phyloP scores from a whole-genome alignment of 208 protist species.

The Trichomonas tenax region DNA sequence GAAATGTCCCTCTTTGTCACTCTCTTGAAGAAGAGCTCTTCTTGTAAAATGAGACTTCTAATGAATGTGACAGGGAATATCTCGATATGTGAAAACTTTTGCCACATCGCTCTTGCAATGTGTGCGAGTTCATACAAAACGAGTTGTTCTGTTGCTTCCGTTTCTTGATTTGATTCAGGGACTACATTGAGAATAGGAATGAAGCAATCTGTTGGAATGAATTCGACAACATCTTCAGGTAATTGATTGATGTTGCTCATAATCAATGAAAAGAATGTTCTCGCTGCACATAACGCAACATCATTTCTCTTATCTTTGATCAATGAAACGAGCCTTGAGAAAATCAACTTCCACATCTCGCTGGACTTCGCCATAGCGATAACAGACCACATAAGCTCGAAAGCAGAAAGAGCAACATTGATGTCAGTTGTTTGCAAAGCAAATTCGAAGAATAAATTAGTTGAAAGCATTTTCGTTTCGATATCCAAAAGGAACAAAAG shows the following conservation, averaged over 20 bases:
- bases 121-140: not conserved
- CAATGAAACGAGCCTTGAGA: not conserved
- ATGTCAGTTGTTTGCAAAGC: not conserved
- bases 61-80: not conserved
- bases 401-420: not conserved
- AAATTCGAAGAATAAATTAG: not conserved
- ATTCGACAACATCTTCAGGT: not conserved
- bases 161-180: not conserved
- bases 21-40: not conserved
- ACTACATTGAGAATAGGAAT: not conserved
- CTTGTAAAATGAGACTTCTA: not conserved
- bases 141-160: not conserved
- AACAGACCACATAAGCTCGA: not conserved
- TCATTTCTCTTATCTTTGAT: not conserved
- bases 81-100: not conserved
- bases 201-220: not conserved
- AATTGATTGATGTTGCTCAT: not conserved
- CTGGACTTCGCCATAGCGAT: not conserved
- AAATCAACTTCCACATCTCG: conserved; percentile 2
- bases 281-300: not conserved
- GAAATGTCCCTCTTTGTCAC: not conserved
- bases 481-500: not conserved
- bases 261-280: not conserved
- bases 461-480: not conserved
- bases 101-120: not conserved